A percentile compares a stretch with the other conserved stretches of the same genome.
phyloP scores from a whole-genome alignment of 495 filamentous ascomycete genomes.

The Aspergillus saccharolyticus region DNA sequence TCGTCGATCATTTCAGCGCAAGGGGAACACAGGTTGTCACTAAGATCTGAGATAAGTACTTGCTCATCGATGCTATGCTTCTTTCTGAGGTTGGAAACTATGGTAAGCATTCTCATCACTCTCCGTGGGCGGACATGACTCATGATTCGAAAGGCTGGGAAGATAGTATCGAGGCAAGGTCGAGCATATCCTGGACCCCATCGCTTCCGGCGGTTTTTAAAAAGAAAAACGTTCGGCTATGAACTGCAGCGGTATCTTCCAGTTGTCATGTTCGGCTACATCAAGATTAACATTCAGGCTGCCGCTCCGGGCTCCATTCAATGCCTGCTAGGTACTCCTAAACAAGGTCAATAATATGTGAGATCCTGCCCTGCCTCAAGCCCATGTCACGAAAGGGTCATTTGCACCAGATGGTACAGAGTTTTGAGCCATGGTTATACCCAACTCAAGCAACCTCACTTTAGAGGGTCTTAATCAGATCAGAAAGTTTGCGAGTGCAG shows the following conservation, averaged over 20 bases:
- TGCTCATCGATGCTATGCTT: conserved; percentile 30
- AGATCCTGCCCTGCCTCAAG: conserved; percentile 37
- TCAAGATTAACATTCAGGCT: conserved; percentile 23
- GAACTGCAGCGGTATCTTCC: conserved; percentile 21
- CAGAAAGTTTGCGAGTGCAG: conserved; percentile 32
- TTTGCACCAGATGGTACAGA: conserved; percentile 37
- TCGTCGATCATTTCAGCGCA: conserved; percentile 46
- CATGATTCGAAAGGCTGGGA: conserved; percentile 42
- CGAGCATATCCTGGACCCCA: conserved; percentile 40
- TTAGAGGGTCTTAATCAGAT: conserved; percentile 29
- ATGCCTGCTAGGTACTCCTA: conserved; percentile 21
- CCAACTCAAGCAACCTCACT: conserved; percentile 35
- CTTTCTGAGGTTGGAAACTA: conserved; percentile 38
- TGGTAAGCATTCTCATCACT: conserved; percentile 19
- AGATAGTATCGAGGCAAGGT: conserved; percentile 43
- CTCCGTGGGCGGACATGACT: background rate
- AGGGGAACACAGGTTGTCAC: conserved; percentile 37
- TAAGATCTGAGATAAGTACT: conserved; percentile 43
- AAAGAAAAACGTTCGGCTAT: conserved; percentile 30
- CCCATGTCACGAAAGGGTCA: conserved; percentile 27
- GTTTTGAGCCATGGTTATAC: conserved; percentile 43
- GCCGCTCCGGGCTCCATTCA: conserved; percentile 16
- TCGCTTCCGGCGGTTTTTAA: conserved; percentile 38
- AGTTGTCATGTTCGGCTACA: conserved; percentile 21
- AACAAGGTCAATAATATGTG: conserved; percentile 24